Conservation (phyloP, 1,284 basidiomycete genomes). For the Ustilago cynodontis region DNA sequence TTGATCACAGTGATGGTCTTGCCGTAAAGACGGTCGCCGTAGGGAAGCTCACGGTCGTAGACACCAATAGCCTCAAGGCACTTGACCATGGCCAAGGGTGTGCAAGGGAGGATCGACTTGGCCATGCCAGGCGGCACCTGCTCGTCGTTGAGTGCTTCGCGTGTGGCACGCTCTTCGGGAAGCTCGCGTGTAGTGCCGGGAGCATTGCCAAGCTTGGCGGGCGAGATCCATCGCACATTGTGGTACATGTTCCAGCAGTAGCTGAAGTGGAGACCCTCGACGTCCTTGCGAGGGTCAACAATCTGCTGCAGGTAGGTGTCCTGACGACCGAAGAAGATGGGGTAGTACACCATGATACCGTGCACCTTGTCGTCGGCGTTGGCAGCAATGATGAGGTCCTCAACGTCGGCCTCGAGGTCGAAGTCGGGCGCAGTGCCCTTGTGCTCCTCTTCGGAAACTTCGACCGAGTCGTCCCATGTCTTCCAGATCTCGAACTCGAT, state of each 20-base stretch:
- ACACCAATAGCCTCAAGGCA: conserved; percentile 89
- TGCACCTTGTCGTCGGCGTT: conserved; percentile 87
- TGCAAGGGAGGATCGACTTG: conserved; percentile 96
- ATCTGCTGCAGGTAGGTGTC: conserved; percentile 97
- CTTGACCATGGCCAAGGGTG: conserved; percentile 93
- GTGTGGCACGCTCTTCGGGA: conserved; percentile 45
- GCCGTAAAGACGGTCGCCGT: conserved; percentile 94
- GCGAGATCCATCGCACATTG: conserved; percentile 69
- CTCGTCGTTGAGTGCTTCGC: conserved; percentile 49
- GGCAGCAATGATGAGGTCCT: conserved; percentile 71
- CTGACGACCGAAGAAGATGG: conserved; percentile 73
- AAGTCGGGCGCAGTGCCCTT: conserved; percentile 78
- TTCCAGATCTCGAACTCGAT: conserved; percentile 80
- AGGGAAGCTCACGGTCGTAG: conserved; percentile 90
- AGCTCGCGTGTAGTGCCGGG: conserved; percentile 65
- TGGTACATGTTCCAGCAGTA: conserved; percentile 71
- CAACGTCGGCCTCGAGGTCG: conserved; percentile 78
- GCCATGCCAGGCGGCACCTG: conserved; percentile 79
- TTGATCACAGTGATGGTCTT: conserved; percentile 95
- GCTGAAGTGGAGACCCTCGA: conserved; percentile 90
- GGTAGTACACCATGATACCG: conserved; percentile 88
- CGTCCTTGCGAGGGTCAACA: conserved; percentile 94
- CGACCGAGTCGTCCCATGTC: conserved; percentile 66
- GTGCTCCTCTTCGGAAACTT: conserved; percentile 73
- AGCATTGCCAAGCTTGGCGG: conserved; percentile 64